Conservation (phyloP, 2,329 filamentous ascomycete species). For the Nemania bipapillata region DNA sequence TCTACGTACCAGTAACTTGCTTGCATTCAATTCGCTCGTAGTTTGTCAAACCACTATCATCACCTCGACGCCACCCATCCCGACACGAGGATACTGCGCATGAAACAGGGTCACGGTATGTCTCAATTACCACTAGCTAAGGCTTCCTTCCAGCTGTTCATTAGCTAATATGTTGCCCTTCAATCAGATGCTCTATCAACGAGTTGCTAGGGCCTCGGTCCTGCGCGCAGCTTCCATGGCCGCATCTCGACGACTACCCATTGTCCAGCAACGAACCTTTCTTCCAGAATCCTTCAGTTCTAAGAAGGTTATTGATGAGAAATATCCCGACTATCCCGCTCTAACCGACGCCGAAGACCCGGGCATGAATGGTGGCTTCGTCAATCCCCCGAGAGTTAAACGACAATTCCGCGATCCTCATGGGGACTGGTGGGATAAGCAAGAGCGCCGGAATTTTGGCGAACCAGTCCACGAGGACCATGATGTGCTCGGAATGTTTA, state of each 20-base stretch:
- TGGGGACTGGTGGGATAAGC: slow-evolving; percentile 95
- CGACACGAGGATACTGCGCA: slow-evolving; percentile 48
- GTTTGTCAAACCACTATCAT: slow-evolving; percentile 37
- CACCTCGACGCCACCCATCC: slow-evolving; percentile 9
- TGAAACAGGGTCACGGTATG: slow-evolving; percentile 53
- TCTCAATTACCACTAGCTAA: slow-evolving; percentile 33
- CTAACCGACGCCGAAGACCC: slow-evolving; percentile 72
- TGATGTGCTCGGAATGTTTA: slow-evolving; percentile 90
- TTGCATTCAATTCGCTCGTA: slow-evolving; percentile 33
- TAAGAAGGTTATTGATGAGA: slow-evolving; percentile 61
- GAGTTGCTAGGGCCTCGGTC: slow-evolving; percentile 64
- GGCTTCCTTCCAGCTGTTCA: not conserved
- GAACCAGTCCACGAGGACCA: slow-evolving; percentile 97
- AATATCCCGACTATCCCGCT: slow-evolving; percentile 61
- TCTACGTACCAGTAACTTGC: no score
- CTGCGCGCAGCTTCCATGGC: slow-evolving; percentile 59
- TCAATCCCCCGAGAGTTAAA: slow-evolving; percentile 82
- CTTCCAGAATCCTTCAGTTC: slow-evolving; percentile 63
- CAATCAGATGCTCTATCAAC: slow-evolving; percentile 69
- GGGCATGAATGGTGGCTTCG: slow-evolving; percentile 83
- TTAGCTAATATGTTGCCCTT: slow-evolving; percentile 11
- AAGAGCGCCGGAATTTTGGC: slow-evolving; percentile 95
- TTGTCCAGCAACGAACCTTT: slow-evolving; percentile 68
- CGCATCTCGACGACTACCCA: slow-evolving; percentile 60
- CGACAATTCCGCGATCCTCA: slow-evolving; percentile 93